Base-by-base conservation (phyloP, 768 basidiomycete species). In the Strobilomyces dryophilus region DNA sequence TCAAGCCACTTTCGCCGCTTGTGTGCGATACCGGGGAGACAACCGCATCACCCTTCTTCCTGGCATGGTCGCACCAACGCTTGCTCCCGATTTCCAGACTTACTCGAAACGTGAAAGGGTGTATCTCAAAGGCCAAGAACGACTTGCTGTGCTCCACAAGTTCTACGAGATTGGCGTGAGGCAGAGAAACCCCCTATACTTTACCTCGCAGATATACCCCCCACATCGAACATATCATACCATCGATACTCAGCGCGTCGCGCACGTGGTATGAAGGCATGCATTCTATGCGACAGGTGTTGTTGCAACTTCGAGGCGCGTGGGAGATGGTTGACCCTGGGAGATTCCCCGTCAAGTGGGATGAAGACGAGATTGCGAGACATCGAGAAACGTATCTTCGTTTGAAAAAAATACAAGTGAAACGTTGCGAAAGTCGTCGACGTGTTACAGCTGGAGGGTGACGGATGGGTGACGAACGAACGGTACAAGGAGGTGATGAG, bases 1-100 rank as follows among this genome's bases (percentile, higher is more conserved):
- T 21, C 59, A 55, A 54, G 52, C 53, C 39, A 24, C 43, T 12
- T 52, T 45, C 20, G 53, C 53, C 11, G 27, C 35, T n/a, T 52
- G 49, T 3, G 35, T 54, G n/a, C 35, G 42, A n/a, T 54, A 54
- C 36, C 12, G 52, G 20, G 53, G 53, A 10, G 49, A 54, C n/a
- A 35, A 20, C 27, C 49, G 53, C 21, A 54, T 52, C 27, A 45
- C 26, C 42, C 18, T 54, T 31, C 42, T 21, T 14, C 53, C 49
- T 0, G 49, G 49, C 49, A 26, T 45, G 29, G 14, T 20, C 14
- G 17, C 36, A 15, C 53, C 50, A 8, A 45, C 12, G 10, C 50
- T 45, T 14, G 43, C 50, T 14, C 14, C 36, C 4, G 43, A 54
- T 20, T 45, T 54, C 43, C 14, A 45, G 17, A 20, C 12, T 18